Percentiles rank a stretch among this genome's conserved stretches.
Evolutionary conservation across 2,329 filamentous ascomycete species (phyloP).

Genomic region (Trichoderma sp.): DNA sequence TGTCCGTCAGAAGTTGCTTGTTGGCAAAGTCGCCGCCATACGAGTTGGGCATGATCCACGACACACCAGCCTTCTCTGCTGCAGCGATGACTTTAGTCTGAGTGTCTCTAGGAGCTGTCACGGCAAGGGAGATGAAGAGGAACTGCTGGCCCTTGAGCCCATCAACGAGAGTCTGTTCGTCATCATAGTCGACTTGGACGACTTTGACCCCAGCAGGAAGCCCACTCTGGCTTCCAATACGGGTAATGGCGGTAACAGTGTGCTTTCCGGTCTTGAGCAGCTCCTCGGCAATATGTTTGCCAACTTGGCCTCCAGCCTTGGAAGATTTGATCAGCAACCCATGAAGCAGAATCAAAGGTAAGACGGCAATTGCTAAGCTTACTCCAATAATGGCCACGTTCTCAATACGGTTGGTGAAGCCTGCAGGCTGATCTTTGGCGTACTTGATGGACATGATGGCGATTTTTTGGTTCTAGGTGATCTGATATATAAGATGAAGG

Average conservation of each 20-base stretch:
- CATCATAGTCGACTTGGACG: conserved; percentile 46
- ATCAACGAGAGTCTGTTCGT: conserved; percentile 44
- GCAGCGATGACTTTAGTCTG: conserved; percentile 50
- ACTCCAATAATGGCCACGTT: conserved; percentile 51
- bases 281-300: conserved; percentile 40
- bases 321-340: neutral
- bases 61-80: conserved; percentile 52
- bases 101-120: conserved; percentile 42
- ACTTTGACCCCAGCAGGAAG: conserved; percentile 47
- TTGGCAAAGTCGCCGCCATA: conserved; percentile 38
- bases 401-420: conserved; percentile 45
- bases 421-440: conserved; percentile 39
- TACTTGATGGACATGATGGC: conserved; percentile 30
- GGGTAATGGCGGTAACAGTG: conserved; percentile 54
- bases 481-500: neutral
- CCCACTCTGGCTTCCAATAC: conserved; percentile 42
- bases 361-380: conserved; percentile 30
- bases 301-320: conserved; percentile 39
- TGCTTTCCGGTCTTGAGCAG: conserved; percentile 54
- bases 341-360: neutral
- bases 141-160: conserved; percentile 57
- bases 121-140: conserved; percentile 52
- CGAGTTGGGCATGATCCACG: conserved; percentile 54
- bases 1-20: conserved; percentile 34
- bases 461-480: neutral